These are phyloP conservation scores for Talaromyces pinophilus DNA, from an alignment of 2,329 filamentous ascomycete genomes.

Conservation along the genomic window DNA sequence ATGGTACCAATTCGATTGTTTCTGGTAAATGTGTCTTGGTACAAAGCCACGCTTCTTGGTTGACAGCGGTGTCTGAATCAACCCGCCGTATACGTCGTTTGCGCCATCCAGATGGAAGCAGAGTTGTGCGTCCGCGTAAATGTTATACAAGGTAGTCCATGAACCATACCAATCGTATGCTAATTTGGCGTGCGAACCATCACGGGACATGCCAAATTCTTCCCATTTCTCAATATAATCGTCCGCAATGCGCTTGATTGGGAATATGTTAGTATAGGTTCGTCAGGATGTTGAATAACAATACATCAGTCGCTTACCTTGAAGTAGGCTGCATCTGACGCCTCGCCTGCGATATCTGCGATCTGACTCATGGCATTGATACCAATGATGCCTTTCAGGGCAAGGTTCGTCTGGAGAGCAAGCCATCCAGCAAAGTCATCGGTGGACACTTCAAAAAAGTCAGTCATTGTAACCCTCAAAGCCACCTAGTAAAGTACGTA, in stretches of 20 bases:
- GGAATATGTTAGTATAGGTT: constrained; percentile 1
- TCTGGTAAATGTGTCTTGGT: constrained; percentile 72
- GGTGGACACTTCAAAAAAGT: constrained; percentile 61
- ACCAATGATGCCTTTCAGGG: constrained; percentile 80
- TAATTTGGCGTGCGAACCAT: constrained; percentile 72
- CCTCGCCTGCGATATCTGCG: constrained; percentile 61
- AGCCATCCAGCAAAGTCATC: constrained; percentile 82
- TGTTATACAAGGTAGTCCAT: constrained; percentile 83
- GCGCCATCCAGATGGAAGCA: constrained; percentile 66
- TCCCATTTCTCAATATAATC: constrained; percentile 74
- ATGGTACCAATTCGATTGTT: constrained; percentile 79
- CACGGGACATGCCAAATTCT: constrained; percentile 66
- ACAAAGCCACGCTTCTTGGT: constrained; percentile 60
- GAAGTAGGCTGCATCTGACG: constrained; percentile 48
- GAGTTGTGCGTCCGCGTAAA: constrained; percentile 76
- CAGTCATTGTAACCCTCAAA: neutral
- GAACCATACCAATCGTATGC: constrained; percentile 78
- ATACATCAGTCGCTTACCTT: constrained; percentile 16
- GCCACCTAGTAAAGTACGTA: constrained; percentile 33
- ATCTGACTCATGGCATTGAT: constrained; percentile 77
- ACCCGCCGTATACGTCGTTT: neutral
- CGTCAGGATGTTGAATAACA: neutral
- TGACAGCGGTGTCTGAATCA: constrained; percentile 32
- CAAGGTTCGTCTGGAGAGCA: constrained; percentile 77
- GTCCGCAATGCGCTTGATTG: constrained; percentile 53